Percentiles rank a stretch among this genome's conserved stretches.
Conservation (phyloP, 805 yeast species). For the Zygotorulaspora sp. region DNA sequence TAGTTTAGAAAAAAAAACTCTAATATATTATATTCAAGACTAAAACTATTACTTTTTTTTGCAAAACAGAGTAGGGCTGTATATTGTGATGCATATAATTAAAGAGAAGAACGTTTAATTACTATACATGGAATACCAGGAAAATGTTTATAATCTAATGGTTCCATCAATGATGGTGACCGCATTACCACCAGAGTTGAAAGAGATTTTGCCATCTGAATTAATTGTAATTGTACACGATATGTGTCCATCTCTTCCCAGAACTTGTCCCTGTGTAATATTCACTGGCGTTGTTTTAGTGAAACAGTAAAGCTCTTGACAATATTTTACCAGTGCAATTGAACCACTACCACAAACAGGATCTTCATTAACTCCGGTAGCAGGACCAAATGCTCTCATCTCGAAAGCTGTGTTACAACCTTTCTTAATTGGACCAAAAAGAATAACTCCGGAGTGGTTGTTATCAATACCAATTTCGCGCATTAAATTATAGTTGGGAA, state of each 20-base stretch:
- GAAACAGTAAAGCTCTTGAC: conserved; percentile 26
- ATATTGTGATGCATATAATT: too few species aligned
- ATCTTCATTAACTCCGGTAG: conserved; percentile 40
- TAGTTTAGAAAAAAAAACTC: too few species aligned
- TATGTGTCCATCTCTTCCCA: conserved; percentile 40
- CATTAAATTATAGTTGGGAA: conserved; percentile 34
- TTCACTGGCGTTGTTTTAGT: conserved; percentile 18
- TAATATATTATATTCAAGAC: too few species aligned
- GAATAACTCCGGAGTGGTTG: conserved; percentile 36
- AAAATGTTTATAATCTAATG: too few species aligned
- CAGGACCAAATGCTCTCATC: conserved; percentile 44
- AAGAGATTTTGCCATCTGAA: conserved; percentile 12
- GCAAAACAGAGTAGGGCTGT: too few species aligned
- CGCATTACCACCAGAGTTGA: conserved; percentile 41
- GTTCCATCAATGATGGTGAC: conserved; percentile 38
- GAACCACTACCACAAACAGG: conserved; percentile 56
- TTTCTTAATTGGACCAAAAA: conserved; percentile 36
- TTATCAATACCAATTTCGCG: conserved; percentile 15
- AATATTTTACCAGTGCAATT: conserved; percentile 30
- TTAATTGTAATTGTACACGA: conserved; percentile 23
- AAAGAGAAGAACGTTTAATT: too few species aligned
- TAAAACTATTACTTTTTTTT: too few species aligned
- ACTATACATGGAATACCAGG: too few species aligned
- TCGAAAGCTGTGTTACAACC: conserved; percentile 32
- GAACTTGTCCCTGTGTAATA: conserved; percentile 39